These are phyloP conservation scores for Tuber aestivum DNA, from an alignment of 495 filamentous ascomycete species.

Conservation along the genomic window DNA sequence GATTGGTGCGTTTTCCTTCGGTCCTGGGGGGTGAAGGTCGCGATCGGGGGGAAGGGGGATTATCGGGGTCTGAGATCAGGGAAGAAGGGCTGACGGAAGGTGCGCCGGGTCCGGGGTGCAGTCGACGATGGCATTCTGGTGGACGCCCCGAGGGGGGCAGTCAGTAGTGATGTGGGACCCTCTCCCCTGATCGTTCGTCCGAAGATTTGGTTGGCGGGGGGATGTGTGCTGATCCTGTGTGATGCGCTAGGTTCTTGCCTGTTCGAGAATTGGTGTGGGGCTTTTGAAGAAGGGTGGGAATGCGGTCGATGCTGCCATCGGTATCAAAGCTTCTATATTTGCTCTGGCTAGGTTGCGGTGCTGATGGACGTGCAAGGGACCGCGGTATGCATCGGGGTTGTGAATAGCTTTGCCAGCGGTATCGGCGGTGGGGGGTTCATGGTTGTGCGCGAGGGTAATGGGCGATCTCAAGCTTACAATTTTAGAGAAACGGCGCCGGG, in stretches of 20 bases:
- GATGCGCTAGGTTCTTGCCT: constrained; percentile 9
- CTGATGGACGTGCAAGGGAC: constrained; percentile 23
- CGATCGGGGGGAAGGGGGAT: not conserved
- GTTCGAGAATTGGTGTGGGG: constrained; percentile 38
- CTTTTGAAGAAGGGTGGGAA: constrained; percentile 40
- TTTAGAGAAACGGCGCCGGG: constrained; percentile 39
- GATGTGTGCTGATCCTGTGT: not conserved
- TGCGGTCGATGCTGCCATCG: constrained; percentile 40
- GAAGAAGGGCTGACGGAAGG: not conserved
- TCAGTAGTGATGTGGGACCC: constrained; percentile 36
- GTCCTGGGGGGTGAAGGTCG: not conserved
- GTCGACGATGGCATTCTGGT: constrained; percentile 31
- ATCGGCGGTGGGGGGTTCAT: constrained; percentile 42
- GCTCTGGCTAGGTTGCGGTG: not conserved
- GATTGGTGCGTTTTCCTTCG: constrained; percentile 17
- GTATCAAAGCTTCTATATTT: constrained; percentile 13
- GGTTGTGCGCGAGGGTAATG: constrained; percentile 33
- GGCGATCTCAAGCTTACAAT: constrained; percentile 39
- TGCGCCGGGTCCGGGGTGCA: not conserved
- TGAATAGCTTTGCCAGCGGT: constrained; percentile 40
- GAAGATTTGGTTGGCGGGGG: not conserved
- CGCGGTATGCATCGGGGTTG: constrained; percentile 35
- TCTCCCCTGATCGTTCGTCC: not conserved
- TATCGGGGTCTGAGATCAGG: not conserved
- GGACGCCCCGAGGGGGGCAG: constrained; percentile 32